Conservation (phyloP, 768 basidiomycete genomes). For the Trametes cingulata region DNA sequence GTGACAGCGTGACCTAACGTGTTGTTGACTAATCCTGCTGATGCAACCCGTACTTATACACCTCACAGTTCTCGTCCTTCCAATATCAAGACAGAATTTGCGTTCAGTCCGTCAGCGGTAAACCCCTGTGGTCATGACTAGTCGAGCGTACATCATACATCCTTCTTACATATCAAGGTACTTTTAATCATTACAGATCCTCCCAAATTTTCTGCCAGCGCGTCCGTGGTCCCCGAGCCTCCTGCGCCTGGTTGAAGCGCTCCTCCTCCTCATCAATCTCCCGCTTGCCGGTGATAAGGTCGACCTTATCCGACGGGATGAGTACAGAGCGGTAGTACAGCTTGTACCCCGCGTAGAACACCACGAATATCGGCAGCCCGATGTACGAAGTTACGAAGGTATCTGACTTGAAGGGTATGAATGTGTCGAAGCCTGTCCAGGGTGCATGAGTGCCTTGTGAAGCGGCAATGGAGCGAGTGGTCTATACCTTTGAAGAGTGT, state of each 20-base stretch:
- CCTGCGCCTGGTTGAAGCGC: constrained; percentile 47
- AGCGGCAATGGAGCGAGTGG: constrained; percentile 23
- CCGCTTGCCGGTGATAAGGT: constrained; percentile 58
- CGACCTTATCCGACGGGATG: constrained; percentile 50
- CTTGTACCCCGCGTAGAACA: constrained; percentile 41
- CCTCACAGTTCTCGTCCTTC: no score
- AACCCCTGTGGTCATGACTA: neutral
- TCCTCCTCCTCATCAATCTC: constrained; percentile 67
- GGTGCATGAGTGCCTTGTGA: constrained; percentile 15
- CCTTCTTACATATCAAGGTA: neutral
- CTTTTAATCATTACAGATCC: constrained; percentile 21
- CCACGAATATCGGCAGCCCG: constrained; percentile 37
- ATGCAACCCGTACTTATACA: no score
- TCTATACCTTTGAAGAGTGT: constrained; percentile 55
- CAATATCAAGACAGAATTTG: no score
- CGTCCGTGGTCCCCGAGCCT: constrained; percentile 26
- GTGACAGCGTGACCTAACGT: neutral
- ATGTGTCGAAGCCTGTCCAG: constrained; percentile 39
- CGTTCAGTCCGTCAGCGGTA: no score
- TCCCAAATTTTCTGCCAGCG: constrained; percentile 31
- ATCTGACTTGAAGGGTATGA: constrained; percentile 49
- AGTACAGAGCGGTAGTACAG: constrained; percentile 36
- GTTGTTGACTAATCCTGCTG: neutral
- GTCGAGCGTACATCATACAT: constrained; percentile 13
- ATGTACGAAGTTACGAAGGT: constrained; percentile 60